A percentile compares a stretch with the other conserved stretches of the same genome.
These are phyloP conservation scores for Zymoseptoria pseudotritici DNA, from an alignment of 2,329 filamentous ascomycete genomes.

Conservation along the genomic window DNA sequence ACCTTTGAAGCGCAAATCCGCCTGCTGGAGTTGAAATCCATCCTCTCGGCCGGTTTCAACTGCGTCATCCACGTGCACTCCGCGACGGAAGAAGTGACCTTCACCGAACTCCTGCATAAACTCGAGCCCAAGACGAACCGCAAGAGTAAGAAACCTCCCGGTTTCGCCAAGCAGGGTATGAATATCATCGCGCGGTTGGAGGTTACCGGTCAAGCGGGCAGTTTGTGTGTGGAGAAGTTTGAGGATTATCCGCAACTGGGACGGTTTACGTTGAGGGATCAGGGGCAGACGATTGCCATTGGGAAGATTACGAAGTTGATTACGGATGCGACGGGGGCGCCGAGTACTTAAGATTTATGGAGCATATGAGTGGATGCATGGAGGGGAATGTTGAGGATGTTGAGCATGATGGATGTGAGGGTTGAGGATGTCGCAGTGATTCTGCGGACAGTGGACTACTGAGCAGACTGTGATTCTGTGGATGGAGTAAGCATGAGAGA, in stretches of 20 bases:
- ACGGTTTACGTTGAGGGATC: conserved; percentile 73
- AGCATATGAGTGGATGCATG: background rate
- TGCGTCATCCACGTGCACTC: conserved; percentile 97
- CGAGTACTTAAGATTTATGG: background rate
- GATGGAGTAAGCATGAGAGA: background rate
- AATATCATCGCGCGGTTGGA: conserved; percentile 90
- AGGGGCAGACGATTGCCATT: conserved; percentile 99
- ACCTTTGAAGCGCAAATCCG: conserved; percentile 95
- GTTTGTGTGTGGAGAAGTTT: conserved; percentile 87
- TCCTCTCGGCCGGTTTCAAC: conserved; percentile 91
- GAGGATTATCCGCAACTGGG: conserved; percentile 94
- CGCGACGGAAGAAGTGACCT: conserved; percentile 95
- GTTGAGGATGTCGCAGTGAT: background rate
- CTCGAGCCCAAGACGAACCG: conserved; percentile 88
- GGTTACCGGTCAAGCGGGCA: conserved; percentile 74
- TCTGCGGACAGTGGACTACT: background rate
- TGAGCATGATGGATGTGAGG: no score
- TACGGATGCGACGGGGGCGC: conserved; percentile 32
- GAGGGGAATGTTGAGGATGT: background rate
- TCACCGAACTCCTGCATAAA: conserved; percentile 80
- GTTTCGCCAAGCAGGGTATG: conserved; percentile 74
- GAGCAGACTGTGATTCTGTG: background rate
- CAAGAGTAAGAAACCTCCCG: conserved; percentile 87
- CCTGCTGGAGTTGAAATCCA: conserved; percentile 88
- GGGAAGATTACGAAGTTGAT: conserved; percentile 96